Conservation (phyloP, 805 yeast genomes). For the Diddensiella transvaalensis region DNA sequence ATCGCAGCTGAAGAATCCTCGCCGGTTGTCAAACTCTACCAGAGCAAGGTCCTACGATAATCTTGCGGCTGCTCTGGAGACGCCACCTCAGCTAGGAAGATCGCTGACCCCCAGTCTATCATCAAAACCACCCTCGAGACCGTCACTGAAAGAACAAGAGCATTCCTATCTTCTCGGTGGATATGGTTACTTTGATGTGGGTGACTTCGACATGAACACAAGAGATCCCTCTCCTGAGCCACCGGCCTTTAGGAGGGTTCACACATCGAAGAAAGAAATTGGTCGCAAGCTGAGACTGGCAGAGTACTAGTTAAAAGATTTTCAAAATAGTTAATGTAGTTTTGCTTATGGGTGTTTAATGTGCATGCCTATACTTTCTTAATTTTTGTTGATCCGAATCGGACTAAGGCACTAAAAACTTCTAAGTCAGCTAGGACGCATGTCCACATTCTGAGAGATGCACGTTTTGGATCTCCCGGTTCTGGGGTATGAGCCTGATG, state of each 20-base stretch:
- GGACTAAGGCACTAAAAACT: too few relatives aligned
- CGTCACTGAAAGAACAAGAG: constrained; percentile 27
- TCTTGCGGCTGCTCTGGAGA: constrained; percentile 4
- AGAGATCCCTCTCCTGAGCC: constrained; percentile 61
- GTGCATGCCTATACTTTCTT: too few relatives aligned
- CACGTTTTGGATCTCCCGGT: constrained; percentile 29
- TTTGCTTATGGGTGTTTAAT: background rate
- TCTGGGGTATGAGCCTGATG: constrained; percentile 21
- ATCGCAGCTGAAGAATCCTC: constrained; percentile 9
- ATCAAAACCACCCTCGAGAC: background rate
- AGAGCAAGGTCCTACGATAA: constrained; percentile 23
- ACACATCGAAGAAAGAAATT: constrained; percentile 49
- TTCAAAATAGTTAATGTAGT: background rate
- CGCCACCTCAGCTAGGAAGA: background rate
- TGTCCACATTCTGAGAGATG: too few relatives aligned
- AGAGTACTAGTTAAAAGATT: constrained; percentile 43
- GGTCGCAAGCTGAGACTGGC: constrained; percentile 62
- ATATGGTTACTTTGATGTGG: constrained; percentile 79
- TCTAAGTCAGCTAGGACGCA: too few relatives aligned
- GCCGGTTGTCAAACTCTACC: constrained; percentile 16
- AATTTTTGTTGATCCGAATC: too few relatives aligned
- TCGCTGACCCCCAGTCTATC: background rate
- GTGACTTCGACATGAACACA: constrained; percentile 59
- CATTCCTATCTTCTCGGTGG: constrained; percentile 61
- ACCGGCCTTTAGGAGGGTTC: constrained; percentile 35